These are phyloP conservation scores for Cotoneaster glaucophyllus DNA, from an alignment of 306 rosid species.

Conservation along the genomic window DNA sequence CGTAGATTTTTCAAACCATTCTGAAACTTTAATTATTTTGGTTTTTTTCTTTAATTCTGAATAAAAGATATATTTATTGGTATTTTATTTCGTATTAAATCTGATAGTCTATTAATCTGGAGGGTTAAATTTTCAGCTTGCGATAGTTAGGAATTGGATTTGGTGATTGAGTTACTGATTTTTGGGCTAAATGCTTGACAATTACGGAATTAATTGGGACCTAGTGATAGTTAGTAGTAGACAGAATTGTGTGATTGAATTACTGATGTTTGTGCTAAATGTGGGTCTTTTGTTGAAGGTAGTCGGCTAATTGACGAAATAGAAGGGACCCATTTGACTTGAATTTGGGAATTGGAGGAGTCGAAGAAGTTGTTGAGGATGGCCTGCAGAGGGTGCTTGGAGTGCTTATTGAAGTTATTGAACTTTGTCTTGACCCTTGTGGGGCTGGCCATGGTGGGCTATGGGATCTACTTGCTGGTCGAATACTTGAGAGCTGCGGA, in stretches of 20 bases:
- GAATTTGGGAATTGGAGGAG: conserved; percentile 29
- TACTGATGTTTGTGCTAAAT: conserved; percentile 24
- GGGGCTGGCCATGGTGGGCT: conserved; percentile 87
- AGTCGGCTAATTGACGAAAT: conserved; percentile 17
- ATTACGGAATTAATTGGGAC: background rate
- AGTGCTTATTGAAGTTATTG: conserved; percentile 76
- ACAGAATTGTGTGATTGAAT: conserved; percentile 3
- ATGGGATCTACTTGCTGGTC: conserved; percentile 83
- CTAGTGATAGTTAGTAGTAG: background rate
- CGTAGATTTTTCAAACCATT: background rate
- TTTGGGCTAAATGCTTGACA: conserved; percentile 19
- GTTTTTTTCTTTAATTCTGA: background rate
- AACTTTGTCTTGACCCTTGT: conserved; percentile 65
- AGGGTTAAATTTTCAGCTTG: background rate
- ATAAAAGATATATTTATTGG: background rate
- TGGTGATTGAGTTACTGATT: conserved; percentile 13
- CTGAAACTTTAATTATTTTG: background rate
- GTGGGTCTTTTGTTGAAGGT: conserved; percentile 27
- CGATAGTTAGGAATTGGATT: background rate
- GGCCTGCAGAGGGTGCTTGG: conserved; percentile 94
- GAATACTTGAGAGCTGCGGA: conserved; percentile 36
- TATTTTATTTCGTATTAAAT: background rate
- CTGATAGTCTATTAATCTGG: background rate
- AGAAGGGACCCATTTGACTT: conserved; percentile 24
- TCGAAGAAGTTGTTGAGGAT: conserved; percentile 38